Base-by-base conservation (phyloP, 2,329 filamentous ascomycete species). In the Juglanconis oblonga region DNA sequence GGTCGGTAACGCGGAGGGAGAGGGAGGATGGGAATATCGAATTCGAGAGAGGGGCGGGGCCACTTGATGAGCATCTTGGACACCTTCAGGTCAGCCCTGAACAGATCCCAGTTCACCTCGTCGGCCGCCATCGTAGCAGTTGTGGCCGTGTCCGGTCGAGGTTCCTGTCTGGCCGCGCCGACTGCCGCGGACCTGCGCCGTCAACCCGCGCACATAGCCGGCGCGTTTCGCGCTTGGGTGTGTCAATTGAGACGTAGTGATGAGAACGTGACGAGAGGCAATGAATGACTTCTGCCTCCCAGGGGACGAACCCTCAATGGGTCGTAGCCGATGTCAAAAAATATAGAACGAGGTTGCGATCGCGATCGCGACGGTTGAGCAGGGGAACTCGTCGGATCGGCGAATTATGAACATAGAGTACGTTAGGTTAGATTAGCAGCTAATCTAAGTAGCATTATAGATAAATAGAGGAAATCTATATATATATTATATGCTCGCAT, bases 1-100 rank as follows among this genome's bases (percentile, higher is more conserved):
- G 76, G 76, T 1, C 73, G 68, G 65, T 84, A 84, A 13, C 63
- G 68, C 0, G 69, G 71, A 35, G 29, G 13, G 10, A 68, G 69
- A 17, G 69, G 69, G 47, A 66, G 67, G 38, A 76, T 56, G 32
- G 67, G 65, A 38, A 77, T 73, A 48, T 73, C 67, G 36, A 77
- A 65, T 29, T 40, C 35, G 2, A 63, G 3, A 5, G 8, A 29
- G 9, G 61, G 51, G 11, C 50, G 59, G 5, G 48, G 29, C 1
- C 35, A 38, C 10, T 49, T 33, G 24, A 55, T 55, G 5, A n/a
- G 3, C 24, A 49, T 49, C 17, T 17, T 61, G 1, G 55, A 52
- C 5, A 44, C 47, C 42, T 51, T 54, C 6, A 63, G 42, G 48
- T 63, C 61, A 2, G 38, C 24, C 10, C 51, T 17, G 36, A 42